Evolutionary conservation across 2,329 filamentous ascomycete genomes (phyloP), one percentile per base, ranked within the genome.

Genomic region (Fusarium robinianum): DNA sequence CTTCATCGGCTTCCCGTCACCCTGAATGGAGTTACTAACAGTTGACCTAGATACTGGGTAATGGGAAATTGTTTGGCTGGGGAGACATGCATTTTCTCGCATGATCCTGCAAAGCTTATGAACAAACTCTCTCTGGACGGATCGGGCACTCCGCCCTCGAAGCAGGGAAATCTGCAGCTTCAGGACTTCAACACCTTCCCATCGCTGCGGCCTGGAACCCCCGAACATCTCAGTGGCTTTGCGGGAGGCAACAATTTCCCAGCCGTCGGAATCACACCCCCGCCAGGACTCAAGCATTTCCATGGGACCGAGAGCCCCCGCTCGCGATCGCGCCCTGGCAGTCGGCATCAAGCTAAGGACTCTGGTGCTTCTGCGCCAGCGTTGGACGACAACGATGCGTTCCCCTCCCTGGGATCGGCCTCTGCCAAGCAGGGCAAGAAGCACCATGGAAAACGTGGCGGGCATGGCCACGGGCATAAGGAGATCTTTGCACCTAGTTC

Each of bases 51-150:
- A 66, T 97, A 97, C 67, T 99, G 91, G 89, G 79, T 99, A 39
- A 90, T 90, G 72, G 94, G 94, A 2, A 96, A 92, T 62, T 99
- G 94, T 65, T 79, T 99, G 22, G 94, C 94, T 14, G 92, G 94
- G 23, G 86, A 90, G 44, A 91, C 90, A 3, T 99, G 94, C 68
- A 89, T 96, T 47, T 99, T 99, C 72, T 97, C 92, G 10, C 94
- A 99, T 68, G 94, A 99, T 60, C 94, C 94, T 3, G 83, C 90
- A 2, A 82, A 90, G 56, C 79, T 96, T 10, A 83, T 96, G 71
- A 90, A 86, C 61, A 88, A 88, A 58, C 79, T 99, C 52, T 83
- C 78, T 21, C 71, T 96, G 10, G 86, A 88, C 51, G 88, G 83
- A 31, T 74, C 80, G 46, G 76, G 76, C 57, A 85, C 84, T 25